phyloP scores from a whole-genome alignment of 1,284 basidiomycete species.

The Kalmanozyma brasiliensis region DNA sequence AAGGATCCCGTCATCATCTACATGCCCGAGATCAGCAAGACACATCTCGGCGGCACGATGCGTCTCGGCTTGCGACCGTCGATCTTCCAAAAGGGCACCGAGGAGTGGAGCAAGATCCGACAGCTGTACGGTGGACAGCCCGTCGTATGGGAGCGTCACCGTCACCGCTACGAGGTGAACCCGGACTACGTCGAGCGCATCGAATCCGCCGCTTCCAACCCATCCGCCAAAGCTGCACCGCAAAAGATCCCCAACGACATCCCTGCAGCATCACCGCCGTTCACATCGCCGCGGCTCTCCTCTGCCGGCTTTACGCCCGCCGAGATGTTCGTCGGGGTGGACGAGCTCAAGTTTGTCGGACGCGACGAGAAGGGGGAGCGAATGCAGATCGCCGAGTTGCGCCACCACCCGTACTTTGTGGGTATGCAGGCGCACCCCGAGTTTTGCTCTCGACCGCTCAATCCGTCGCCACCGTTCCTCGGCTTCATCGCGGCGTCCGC shows the following conservation, averaged over 20 bases:
- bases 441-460: constrained; percentile 97
- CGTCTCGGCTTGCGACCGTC: constrained; percentile 93
- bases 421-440: constrained; percentile 97
- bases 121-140: constrained; percentile 85
- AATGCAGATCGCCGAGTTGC: constrained; percentile 94
- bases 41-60: constrained; percentile 99
- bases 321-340: constrained; percentile 14
- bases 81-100: constrained; percentile 78
- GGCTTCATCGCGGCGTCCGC: constrained; percentile 91
- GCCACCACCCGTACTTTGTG: constrained; percentile 91
- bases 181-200: constrained; percentile 83
- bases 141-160: constrained; percentile 94
- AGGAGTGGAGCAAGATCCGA: constrained; percentile 72
- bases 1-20: constrained; percentile 86
- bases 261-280: constrained; percentile 38
- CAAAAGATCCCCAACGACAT: constrained; percentile 34
- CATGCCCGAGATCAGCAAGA: constrained; percentile 99
- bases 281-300: constrained; percentile 34
- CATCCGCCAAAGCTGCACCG: constrained; percentile 22
- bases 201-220: constrained; percentile 69
- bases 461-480: constrained; percentile 96
- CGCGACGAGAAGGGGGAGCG: constrained; percentile 95
- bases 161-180: constrained; percentile 97
- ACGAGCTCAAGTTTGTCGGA: constrained; percentile 76
- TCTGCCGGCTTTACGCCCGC: constrained; percentile 9